Base-by-base conservation (phyloP, 306 rosid species). In the Cucumis hystrix region DNA sequence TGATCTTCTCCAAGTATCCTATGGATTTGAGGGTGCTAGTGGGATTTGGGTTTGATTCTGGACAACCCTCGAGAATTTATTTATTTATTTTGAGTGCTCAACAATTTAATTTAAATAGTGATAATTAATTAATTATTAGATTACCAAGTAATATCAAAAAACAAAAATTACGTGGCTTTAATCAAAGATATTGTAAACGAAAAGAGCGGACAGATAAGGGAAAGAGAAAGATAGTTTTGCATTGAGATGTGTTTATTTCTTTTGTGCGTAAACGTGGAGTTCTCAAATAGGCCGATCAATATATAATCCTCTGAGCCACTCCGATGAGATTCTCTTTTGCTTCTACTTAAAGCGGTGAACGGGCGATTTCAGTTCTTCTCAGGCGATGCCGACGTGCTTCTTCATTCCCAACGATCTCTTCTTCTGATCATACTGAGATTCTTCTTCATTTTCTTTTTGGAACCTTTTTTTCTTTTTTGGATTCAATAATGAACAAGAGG, bases 401-500 rank as follows among this genome's bases (percentile, higher is more conserved):
- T 33, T 33, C 37, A 4, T 33, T 33, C 37, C 37, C 3, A 33
- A 4, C 37, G 7, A 21, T 12, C 33, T 13, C 56, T 12, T 37
- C 68, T 15, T 67, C 40, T 41, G 25, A 51, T 55, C 78, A 15
- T 0, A 33, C 43, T 74, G 17, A 28, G 62, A 45, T 47, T 47
- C 20, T 47, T 47, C 39, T 25, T 10, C 37, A 0, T 73, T 30
- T 55, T 30, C 2, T 13, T 45, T n/a, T 56, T 28, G n/a, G 2
- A 37, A 37, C 25, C 13, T 65, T 33, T 33, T 33, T 39, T 65
- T 28, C 25, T 23, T 39, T 2, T 28, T 57, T 30, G 20, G 69
- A 73, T 54, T 67, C 64, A 72, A 84, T 52, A 81, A 91, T 88
- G 97, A 90, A 78, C 55, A 91, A 85, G 89, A 79, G 90, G 67